Percentiles rank a stretch among this genome's conserved stretches.
Conservation (phyloP, 2,329 filamentous ascomycete species). For the Pseudocercospora pini-densiflorae region DNA sequence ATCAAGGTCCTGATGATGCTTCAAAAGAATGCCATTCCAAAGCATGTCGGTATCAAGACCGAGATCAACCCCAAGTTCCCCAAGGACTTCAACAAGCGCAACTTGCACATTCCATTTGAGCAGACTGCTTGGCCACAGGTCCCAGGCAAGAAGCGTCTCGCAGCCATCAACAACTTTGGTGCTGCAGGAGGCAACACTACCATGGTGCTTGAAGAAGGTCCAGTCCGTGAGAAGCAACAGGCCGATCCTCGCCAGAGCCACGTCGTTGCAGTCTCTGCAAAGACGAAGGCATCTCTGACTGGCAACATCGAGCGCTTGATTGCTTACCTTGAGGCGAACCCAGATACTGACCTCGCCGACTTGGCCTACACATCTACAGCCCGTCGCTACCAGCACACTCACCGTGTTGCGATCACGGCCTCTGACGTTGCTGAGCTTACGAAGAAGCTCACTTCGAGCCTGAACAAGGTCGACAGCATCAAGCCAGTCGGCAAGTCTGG, state of each 20-base stretch:
- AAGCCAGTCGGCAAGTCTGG: conserved; percentile 25
- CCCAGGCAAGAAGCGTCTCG: conserved; percentile 41
- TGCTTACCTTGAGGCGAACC: conserved; percentile 59
- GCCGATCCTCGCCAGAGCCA: conserved; percentile 62
- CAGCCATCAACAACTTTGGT: conserved; percentile 69
- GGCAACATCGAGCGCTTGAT: conserved; percentile 63
- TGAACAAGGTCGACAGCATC: conserved; percentile 20
- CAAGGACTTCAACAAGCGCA: conserved; percentile 60
- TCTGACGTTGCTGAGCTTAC: conserved; percentile 38
- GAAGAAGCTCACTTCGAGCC: conserved; percentile 22
- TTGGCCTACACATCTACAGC: conserved; percentile 72
- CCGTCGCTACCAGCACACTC: conserved; percentile 50
- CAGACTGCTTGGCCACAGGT: conserved; percentile 45
- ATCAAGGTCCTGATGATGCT: conserved; percentile 45
- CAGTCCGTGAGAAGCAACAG: conserved; percentile 39
- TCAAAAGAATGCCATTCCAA: conserved; percentile 39
- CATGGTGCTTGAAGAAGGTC: conserved; percentile 67
- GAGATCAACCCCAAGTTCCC: conserved; percentile 66
- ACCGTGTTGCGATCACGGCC: conserved; percentile 41
- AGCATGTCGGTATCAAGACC: conserved; percentile 45
- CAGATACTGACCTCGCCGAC: conserved; percentile 54
- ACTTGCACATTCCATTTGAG: conserved; percentile 61
- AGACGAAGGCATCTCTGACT: conserved; percentile 53
- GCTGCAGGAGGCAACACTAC: conserved; percentile 75
- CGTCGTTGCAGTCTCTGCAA: conserved; percentile 63